These are phyloP conservation scores for Starmerella powellii DNA, from an alignment of 805 yeast species.

Conservation along the genomic window DNA sequence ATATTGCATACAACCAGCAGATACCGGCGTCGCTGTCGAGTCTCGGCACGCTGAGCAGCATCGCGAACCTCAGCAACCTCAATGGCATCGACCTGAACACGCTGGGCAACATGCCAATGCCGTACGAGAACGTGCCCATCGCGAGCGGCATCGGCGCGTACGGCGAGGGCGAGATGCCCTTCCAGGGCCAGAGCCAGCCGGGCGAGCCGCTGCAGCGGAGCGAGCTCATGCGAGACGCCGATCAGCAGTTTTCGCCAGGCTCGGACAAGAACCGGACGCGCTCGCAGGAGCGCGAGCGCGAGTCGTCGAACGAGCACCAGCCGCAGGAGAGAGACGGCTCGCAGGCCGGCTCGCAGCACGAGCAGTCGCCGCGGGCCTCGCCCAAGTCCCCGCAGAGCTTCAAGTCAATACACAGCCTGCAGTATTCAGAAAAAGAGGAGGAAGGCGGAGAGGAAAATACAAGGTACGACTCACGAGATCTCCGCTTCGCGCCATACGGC, in stretches of 20 bases:
- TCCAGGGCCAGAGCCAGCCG: background rate
- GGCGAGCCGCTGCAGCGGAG: background rate
- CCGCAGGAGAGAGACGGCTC: too few species aligned
- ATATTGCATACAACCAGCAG: too few species aligned
- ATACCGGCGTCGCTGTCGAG: too few species aligned
- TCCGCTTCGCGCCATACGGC: background rate
- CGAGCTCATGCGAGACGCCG: constrained; percentile 7
- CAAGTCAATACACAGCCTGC: background rate
- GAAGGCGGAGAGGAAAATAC: background rate
- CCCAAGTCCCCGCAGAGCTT: too few species aligned
- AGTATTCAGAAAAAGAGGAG: constrained; percentile 5
- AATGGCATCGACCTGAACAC: background rate
- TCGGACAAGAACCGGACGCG: constrained; percentile 10
- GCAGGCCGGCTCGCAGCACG: too few species aligned
- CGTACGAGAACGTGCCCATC: background rate
- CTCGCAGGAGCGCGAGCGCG: constrained; percentile 1
- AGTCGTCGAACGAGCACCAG: background rate
- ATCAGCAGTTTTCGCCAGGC: constrained; percentile 14
- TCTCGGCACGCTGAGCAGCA: background rate
- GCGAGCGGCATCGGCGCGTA: background rate
- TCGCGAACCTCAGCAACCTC: constrained; percentile 1
- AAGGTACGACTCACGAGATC: constrained; percentile 1
- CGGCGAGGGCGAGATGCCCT: background rate
- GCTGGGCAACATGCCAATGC: background rate
- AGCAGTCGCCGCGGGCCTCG: too few species aligned